Base-by-base conservation (phyloP, 139 green algal species). In the Chlamydomonas incerta region DNA sequence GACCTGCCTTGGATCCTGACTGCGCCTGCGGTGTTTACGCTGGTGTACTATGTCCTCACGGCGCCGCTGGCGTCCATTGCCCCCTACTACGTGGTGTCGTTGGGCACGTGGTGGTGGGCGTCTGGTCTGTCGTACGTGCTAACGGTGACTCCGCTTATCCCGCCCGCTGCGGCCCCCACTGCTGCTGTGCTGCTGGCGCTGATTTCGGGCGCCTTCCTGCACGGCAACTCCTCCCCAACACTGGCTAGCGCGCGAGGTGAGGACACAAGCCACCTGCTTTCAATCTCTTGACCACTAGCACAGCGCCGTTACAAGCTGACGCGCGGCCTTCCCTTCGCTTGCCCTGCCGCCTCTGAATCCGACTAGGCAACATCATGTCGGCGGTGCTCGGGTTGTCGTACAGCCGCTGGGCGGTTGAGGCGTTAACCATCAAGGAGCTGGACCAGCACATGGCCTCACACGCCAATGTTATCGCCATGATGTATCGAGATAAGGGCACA, bases 31-130 rank as follows among this genome's bases (percentile, higher is more conserved):
- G 23, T 87, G 3, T 88, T 86, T 47, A 20, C 82, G 9, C 55
- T 58, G 50, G 71, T 72, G 29, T 92, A 92, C 86, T 92, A 90
- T 55, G 80, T 86, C 76, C 86, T 90, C 26, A 90, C 82, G 0
- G 69, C 88, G 47, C 86, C 88, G 58, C 72, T 66, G 3, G 77
- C 85, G 58, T 41, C 83, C 4, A 85, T 72, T 21, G 8, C 52
- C 24, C 8, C 23, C 35, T 91, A 87, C 71, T 91, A 91, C 76
- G 17, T 81, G 3, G 62, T 87, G 23, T 50, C 47, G 33, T 11
- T 91, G n/a, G 41, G 47, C 50, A 67, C 76, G 17, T 92, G 88
- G 80, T 90, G 81, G 85, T 92, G 88, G 85, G 34, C 81, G 3
- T 85, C 66, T 6, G 88, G 88, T 0, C 26, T 85, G 70, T 69